These are phyloP conservation scores for Pseudonitzschia multiseries DNA, from an alignment of 108 stramenopile species.

Conservation along the genomic window DNA sequence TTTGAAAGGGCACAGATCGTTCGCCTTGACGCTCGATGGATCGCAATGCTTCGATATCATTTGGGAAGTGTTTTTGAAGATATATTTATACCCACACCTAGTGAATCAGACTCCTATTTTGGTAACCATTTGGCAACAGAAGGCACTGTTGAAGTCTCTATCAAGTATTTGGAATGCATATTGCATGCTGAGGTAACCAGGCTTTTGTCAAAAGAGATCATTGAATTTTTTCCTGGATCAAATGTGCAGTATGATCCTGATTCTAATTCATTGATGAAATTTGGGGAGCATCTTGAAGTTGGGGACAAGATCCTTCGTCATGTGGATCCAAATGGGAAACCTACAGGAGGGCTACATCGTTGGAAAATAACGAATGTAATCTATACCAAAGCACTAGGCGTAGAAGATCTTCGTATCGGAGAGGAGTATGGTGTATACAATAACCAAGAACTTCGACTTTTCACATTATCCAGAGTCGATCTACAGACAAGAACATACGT, in stretches of 20 bases:
- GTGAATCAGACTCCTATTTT: slow-evolving; percentile 37
- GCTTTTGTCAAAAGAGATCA: slow-evolving; percentile 40
- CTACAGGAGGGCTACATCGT: slow-evolving; percentile 8
- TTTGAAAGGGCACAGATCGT: slow-evolving; percentile 45
- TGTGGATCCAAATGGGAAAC: slow-evolving; percentile 26
- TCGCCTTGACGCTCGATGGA: slow-evolving; percentile 41
- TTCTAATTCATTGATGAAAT: slow-evolving; percentile 30
- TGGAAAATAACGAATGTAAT: slow-evolving; percentile 33
- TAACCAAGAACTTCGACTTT: slow-evolving; percentile 25
- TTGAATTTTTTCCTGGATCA: slow-evolving; percentile 22
- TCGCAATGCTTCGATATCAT: slow-evolving; percentile 42
- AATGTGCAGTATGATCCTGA: slow-evolving; percentile 31
- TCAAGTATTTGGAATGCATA: slow-evolving; percentile 44
- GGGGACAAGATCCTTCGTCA: slow-evolving; percentile 34
- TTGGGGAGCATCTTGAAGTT: slow-evolving; percentile 33
- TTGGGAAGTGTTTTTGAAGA: slow-evolving; percentile 40
- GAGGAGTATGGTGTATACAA: slow-evolving; percentile 37
- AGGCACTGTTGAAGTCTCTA: slow-evolving; percentile 44
- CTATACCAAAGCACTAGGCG: slow-evolving; percentile 22
- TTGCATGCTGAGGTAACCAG: slow-evolving; percentile 38
- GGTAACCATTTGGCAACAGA: slow-evolving; percentile 40
- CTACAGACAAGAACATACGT: slow-evolving; percentile 24
- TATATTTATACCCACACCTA: slow-evolving; percentile 33
- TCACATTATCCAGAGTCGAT: slow-evolving; percentile 27
- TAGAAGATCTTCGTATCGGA: slow-evolving; percentile 26